Percentiles rank a stretch among this genome's conserved stretches.
These are phyloP conservation scores for Diplodia scrobiculata DNA, from an alignment of 2,329 filamentous ascomycete species.

Conservation along the genomic window DNA sequence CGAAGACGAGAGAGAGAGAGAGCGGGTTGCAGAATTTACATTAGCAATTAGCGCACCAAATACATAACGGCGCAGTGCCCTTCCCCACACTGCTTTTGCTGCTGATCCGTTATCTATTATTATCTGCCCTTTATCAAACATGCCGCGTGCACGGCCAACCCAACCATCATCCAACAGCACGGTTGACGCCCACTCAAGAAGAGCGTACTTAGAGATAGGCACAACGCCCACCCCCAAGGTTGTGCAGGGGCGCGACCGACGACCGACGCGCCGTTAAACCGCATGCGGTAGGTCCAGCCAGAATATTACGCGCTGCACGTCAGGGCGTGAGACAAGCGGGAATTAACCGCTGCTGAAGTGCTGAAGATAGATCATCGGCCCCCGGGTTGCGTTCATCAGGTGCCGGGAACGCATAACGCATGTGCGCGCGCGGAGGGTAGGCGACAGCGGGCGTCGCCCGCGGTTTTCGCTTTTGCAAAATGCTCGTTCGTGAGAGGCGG, in stretches of 20 bases:
- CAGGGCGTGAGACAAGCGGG: no score
- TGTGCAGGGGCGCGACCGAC: no score
- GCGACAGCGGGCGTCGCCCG: no score
- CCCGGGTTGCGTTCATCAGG: background rate
- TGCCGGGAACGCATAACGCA: background rate
- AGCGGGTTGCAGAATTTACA: background rate
- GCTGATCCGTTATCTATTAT: conserved; percentile 3
- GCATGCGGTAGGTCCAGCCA: conserved; percentile 20
- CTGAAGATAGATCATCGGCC: background rate
- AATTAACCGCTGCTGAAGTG: background rate
- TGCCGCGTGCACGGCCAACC: background rate
- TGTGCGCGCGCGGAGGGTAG: no score
- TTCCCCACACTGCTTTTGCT: conserved; percentile 2
- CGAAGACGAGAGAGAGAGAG: background rate
- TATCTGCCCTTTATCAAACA: conserved; percentile 19
- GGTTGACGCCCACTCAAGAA: background rate
- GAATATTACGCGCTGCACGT: background rate
- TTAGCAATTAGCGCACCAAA: conserved; percentile 25
- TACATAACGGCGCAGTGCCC: background rate
- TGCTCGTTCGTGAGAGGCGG: conserved; percentile 8
- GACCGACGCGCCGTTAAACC: background rate
- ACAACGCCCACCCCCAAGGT: no score
- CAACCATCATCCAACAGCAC: background rate
- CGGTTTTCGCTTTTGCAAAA: background rate
- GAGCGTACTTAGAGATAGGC: no score